Conservation (phyloP, 257 asterid species). For the Fraxinus quadrangulata region DNA sequence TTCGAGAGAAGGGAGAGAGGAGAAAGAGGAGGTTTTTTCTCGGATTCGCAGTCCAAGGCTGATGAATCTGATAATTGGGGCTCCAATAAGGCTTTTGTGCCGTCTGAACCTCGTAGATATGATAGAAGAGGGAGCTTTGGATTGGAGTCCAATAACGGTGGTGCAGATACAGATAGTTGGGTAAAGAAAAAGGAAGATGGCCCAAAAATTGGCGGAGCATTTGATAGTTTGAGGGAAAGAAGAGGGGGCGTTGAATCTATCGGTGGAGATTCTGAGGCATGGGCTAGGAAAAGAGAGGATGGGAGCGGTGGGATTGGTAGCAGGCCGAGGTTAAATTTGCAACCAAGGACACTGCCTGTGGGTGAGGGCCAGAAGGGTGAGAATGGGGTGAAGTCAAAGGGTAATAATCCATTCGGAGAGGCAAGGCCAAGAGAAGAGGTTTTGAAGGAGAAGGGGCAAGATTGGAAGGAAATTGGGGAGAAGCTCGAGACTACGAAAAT, state of each 20-base stretch:
- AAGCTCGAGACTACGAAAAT: slow-evolving; percentile 65
- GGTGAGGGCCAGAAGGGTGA: slow-evolving; percentile 25
- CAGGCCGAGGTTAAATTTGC: slow-evolving; percentile 74
- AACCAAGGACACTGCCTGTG: slow-evolving; percentile 55
- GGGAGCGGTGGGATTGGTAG: slow-evolving; percentile 34
- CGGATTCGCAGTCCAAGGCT: slow-evolving; percentile 83
- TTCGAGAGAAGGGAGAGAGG: slow-evolving; percentile 81
- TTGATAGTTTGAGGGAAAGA: slow-evolving; percentile 80
- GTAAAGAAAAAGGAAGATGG: slow-evolving; percentile 67
- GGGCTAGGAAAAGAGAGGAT: slow-evolving; percentile 76
- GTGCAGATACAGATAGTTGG: slow-evolving; percentile 76
- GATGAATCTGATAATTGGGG: slow-evolving; percentile 91
- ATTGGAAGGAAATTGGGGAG: slow-evolving; percentile 84
- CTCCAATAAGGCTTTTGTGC: slow-evolving; percentile 66
- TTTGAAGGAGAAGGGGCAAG: slow-evolving; percentile 90
- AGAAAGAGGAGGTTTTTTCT: slow-evolving; percentile 71
- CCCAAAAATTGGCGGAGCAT: slow-evolving; percentile 54
- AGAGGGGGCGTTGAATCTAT: slow-evolving; percentile 55
- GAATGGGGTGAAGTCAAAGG: background rate
- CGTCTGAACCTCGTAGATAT: slow-evolving; percentile 59
- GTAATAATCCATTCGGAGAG: slow-evolving; percentile 71
- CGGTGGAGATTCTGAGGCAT: slow-evolving; percentile 53
- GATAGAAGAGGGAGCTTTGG: slow-evolving; percentile 75
- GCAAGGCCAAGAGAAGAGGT: slow-evolving; percentile 99
- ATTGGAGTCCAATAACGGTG: slow-evolving; percentile 56